phyloP scores from a whole-genome alignment of 2,329 filamentous ascomycete genomes.

The Pseudogymnoascus destructans region DNA sequence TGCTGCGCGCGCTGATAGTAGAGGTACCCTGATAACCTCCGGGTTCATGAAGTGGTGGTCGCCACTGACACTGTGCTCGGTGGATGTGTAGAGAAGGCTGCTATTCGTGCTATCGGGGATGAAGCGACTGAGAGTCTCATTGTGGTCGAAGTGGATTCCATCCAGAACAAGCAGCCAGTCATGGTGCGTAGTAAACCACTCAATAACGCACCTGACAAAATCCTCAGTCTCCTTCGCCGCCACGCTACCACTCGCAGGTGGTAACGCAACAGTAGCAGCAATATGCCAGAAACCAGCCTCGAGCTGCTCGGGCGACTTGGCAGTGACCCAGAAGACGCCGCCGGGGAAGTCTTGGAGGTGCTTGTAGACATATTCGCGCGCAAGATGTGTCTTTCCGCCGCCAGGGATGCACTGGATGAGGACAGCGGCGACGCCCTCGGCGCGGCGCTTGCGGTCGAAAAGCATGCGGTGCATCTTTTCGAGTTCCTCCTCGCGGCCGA shows the following conservation, averaged over 20 bases:
- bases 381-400: conserved; percentile 56
- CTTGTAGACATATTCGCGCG: conserved; percentile 51
- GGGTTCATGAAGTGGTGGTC: conserved; percentile 47
- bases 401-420: conserved; percentile 52
- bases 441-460: conserved; percentile 40
- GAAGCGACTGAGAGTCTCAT: conserved; percentile 42
- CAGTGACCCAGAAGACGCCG: conserved; percentile 58
- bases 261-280: conserved; percentile 41
- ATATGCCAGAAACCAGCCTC: conserved; percentile 54
- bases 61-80: conserved; percentile 42
- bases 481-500: conserved; percentile 47
- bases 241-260: conserved; percentile 25
- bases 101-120: conserved; percentile 52
- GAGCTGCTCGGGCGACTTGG: conserved; percentile 44
- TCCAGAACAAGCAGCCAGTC: conserved; percentile 58
- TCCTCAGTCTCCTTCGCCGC: conserved; percentile 27
- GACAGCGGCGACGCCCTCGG: conserved; percentile 47
- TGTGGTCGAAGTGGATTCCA: conserved; percentile 47
- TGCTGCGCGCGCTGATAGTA: conserved; percentile 43
- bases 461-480: conserved; percentile 45
- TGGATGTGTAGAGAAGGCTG: conserved; percentile 55
- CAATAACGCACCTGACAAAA: conserved; percentile 43
- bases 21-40: conserved; percentile 40
- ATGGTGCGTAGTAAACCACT: conserved; percentile 48
- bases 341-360: conserved; percentile 47